A percentile compares a stretch with the other conserved stretches of the same genome.
phyloP scores from a whole-genome alignment of 192 early-diverging fungal genomes.

The Diversispora epigaea region DNA sequence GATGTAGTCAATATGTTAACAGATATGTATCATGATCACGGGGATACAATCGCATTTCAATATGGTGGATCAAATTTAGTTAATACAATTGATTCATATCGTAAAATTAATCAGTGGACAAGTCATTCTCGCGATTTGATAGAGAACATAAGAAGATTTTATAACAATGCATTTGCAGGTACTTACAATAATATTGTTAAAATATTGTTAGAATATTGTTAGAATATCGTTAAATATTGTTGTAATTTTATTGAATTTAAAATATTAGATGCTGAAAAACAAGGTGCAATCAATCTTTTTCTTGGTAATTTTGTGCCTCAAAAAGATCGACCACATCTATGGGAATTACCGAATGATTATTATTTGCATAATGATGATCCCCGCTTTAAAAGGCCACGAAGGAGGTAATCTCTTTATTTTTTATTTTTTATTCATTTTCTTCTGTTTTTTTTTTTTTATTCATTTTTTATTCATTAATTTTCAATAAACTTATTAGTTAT shows the following conservation, averaged over 20 bases:
- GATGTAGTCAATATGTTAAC: conserved; percentile 92
- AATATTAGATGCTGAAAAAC: conserved; percentile 86
- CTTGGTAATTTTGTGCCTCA: conserved; percentile 69
- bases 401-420: conserved; percentile 44
- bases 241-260: not conserved
- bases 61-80: conserved; percentile 98
- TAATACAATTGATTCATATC: conserved; percentile 97
- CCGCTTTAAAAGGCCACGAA: conserved; percentile 36
- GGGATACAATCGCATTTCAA: conserved; percentile 92
- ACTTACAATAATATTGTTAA: conserved; percentile 19
- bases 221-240: not conserved
- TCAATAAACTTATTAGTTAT: conserved; percentile 62
- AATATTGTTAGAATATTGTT: not conserved
- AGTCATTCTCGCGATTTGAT: conserved; percentile 96
- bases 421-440: not conserved
- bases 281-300: conserved; percentile 92
- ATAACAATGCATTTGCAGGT: conserved; percentile 91
- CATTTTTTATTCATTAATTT: not conserved
- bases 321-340: conserved; percentile 57
- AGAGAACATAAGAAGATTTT: conserved; percentile 88
- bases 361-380: conserved; percentile 75
- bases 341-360: conserved; percentile 78
- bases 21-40: conserved; percentile 97
- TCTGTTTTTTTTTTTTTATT: too few species aligned
- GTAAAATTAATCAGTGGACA: conserved; percentile 91